phyloP scores from a whole-genome alignment of 495 filamentous ascomycete species.

The Daldinia loculata region DNA sequence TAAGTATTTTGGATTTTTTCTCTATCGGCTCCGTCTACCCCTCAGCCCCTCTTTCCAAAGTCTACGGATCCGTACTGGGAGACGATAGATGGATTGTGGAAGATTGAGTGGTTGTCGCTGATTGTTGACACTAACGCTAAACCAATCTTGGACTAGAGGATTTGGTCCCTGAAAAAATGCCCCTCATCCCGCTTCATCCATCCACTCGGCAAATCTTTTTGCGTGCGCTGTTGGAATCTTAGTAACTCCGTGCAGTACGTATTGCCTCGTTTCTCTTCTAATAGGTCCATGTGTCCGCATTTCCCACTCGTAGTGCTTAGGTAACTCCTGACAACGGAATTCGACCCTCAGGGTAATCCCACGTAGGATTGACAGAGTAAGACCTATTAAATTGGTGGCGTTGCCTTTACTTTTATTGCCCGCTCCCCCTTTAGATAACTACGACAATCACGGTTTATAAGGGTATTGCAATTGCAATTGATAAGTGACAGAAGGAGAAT shows the following conservation, averaged over 20 bases:
- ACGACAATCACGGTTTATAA: background rate
- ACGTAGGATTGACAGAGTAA: conserved; percentile 1
- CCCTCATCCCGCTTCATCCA: conserved; percentile 37
- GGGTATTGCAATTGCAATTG: background rate
- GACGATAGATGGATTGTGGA: conserved; percentile 19
- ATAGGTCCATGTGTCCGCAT: conserved; percentile 18
- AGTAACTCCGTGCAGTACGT: conserved; percentile 35
- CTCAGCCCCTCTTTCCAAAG: conserved; percentile 23
- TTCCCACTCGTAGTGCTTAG: conserved; percentile 18
- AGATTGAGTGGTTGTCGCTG: conserved; percentile 20
- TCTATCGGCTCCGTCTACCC: conserved; percentile 18
- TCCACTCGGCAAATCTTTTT: conserved; percentile 43
- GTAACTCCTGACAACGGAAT: conserved; percentile 29
- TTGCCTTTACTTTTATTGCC: background rate
- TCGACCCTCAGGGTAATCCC: conserved; percentile 16
- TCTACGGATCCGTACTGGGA: conserved; percentile 22
- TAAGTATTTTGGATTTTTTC: background rate
- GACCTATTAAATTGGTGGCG: background rate
- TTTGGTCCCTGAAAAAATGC: conserved; percentile 43
- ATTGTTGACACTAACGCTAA: conserved; percentile 28
- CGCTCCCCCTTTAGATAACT: background rate
- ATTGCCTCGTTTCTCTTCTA: background rate
- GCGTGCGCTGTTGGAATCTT: background rate
- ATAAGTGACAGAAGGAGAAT: background rate
- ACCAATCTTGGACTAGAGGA: conserved; percentile 25